These are phyloP conservation scores for Trichoderma breve DNA, from an alignment of 2,329 filamentous ascomycete species.

Conservation along the genomic window DNA sequence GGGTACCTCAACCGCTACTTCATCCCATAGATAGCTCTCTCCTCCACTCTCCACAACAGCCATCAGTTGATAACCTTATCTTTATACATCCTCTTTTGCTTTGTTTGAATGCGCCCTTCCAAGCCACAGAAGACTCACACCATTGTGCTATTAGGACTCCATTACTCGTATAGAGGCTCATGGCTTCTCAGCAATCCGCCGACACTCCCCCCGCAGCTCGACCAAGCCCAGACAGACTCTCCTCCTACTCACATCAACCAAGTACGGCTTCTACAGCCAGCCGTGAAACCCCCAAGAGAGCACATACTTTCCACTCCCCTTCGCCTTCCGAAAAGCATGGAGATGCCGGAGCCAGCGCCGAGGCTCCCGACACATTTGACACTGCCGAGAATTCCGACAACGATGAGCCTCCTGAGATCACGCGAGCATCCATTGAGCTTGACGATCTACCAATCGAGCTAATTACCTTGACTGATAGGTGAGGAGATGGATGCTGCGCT, in stretches of 20 bases:
- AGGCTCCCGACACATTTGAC: constrained; percentile 50
- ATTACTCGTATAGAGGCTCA: constrained; percentile 26
- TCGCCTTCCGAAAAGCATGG: constrained; percentile 29
- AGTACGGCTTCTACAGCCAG: constrained; percentile 31
- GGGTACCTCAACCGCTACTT: neutral
- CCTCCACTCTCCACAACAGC: neutral
- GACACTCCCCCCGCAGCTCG: constrained; percentile 32
- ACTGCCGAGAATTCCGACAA: constrained; percentile 40
- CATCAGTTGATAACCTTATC: neutral
- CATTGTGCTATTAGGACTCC: neutral
- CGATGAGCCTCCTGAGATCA: constrained; percentile 47
- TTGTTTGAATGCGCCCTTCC: neutral
- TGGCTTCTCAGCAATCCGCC: constrained; percentile 35
- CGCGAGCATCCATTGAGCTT: constrained; percentile 64
- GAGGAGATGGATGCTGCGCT: constrained; percentile 25
- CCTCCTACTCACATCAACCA: constrained; percentile 32
- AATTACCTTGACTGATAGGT: constrained; percentile 85
- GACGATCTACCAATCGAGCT: constrained; percentile 94
- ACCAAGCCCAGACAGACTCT: constrained; percentile 31
- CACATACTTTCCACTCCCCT: constrained; percentile 47
- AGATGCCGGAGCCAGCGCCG: constrained; percentile 29
- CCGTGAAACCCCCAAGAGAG: constrained; percentile 41
- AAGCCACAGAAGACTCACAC: constrained; percentile 11
- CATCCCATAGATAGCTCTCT: neutral
- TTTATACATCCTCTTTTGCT: neutral